Conservation (phyloP, 192 early-diverging fungal genomes). For the Kickxella alabastrina region DNA sequence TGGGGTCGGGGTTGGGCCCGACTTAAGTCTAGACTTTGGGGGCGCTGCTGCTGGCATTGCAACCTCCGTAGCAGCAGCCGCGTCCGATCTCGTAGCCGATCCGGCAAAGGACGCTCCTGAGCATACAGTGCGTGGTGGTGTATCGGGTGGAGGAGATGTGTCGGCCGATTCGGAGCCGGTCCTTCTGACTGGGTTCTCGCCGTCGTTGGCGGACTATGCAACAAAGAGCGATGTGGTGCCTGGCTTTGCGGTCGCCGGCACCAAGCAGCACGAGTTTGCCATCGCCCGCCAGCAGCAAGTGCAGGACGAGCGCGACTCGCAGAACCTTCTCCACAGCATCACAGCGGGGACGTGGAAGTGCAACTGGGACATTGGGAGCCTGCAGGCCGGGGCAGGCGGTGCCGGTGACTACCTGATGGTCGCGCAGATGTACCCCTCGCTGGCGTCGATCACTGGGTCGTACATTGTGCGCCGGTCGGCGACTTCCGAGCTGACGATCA, state of each 20-base stretch:
- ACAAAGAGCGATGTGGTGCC: background rate
- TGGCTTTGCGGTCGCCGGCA: background rate
- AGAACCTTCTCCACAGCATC: conserved; percentile 28
- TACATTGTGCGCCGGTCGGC: conserved; percentile 23
- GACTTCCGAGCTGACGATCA: conserved; percentile 35
- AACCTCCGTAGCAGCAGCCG: no score
- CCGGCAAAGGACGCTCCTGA: no score
- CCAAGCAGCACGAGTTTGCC: conserved; percentile 4
- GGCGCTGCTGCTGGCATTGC: no score
- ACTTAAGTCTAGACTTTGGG: no score
- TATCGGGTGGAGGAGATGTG: no score
- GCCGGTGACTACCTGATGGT: conserved; percentile 35
- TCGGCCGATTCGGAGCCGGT: no score
- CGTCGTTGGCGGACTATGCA: background rate
- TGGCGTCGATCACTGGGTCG: conserved; percentile 41
- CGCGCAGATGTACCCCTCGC: conserved; percentile 49
- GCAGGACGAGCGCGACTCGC: conserved; percentile 18
- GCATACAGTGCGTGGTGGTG: no score
- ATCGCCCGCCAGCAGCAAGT: conserved; percentile 14
- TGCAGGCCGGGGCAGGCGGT: background rate
- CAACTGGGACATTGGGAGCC: conserved; percentile 17
- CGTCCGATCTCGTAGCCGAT: no score
- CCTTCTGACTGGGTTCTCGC: background rate
- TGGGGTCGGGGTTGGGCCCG: no score
- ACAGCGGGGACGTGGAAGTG: conserved; percentile 36